These are phyloP conservation scores for Ogataea siamensis DNA, from an alignment of 805 yeast species.

Conservation along the genomic window DNA sequence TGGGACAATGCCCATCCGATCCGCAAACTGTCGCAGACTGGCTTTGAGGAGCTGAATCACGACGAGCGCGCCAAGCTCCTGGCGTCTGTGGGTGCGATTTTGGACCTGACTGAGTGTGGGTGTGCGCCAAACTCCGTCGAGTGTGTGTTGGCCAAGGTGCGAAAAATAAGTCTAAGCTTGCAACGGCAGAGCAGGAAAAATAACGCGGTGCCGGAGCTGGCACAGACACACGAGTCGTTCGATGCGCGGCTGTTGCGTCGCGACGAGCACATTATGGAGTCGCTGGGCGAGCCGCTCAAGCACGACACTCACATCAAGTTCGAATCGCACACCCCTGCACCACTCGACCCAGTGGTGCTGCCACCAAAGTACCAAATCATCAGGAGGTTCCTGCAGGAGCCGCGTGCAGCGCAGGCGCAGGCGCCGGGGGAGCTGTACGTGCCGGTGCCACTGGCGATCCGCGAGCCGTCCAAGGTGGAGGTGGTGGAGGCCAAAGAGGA, in stretches of 20 bases:
- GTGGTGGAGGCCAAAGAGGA: slow-evolving; percentile 14
- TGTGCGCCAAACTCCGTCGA: slow-evolving; percentile 57
- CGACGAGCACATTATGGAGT: slow-evolving; percentile 19
- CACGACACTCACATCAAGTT: slow-evolving; percentile 3
- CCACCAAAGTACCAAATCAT: slow-evolving; percentile 27
- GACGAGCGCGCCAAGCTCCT: slow-evolving; percentile 54
- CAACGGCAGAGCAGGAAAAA: background rate
- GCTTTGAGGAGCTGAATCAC: slow-evolving; percentile 54
- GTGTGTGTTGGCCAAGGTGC: slow-evolving; percentile 59
- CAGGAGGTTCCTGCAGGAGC: slow-evolving; percentile 16
- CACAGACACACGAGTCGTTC: slow-evolving; percentile 33
- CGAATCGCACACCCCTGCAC: slow-evolving; percentile 10
- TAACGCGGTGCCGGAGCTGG: slow-evolving; percentile 27
- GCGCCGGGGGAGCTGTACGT: slow-evolving; percentile 11
- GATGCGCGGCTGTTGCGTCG: slow-evolving; percentile 31
- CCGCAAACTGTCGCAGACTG: slow-evolving; percentile 45
- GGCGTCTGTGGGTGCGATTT: slow-evolving; percentile 58
- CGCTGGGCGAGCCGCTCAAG: slow-evolving; percentile 11
- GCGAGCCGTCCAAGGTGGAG: slow-evolving; percentile 12
- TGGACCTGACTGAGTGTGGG: slow-evolving; percentile 52
- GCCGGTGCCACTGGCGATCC: slow-evolving; percentile 16
- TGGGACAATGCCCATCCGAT: slow-evolving; percentile 86
- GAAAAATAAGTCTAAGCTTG: slow-evolving; percentile 47
- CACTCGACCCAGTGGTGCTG: slow-evolving; percentile 16
- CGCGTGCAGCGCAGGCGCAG: slow-evolving; percentile 1